Evolutionary conservation across 768 basidiomycete species (phyloP), one percentile per base, ranked within the genome.

Genomic region (Auriculariales sp.): DNA sequence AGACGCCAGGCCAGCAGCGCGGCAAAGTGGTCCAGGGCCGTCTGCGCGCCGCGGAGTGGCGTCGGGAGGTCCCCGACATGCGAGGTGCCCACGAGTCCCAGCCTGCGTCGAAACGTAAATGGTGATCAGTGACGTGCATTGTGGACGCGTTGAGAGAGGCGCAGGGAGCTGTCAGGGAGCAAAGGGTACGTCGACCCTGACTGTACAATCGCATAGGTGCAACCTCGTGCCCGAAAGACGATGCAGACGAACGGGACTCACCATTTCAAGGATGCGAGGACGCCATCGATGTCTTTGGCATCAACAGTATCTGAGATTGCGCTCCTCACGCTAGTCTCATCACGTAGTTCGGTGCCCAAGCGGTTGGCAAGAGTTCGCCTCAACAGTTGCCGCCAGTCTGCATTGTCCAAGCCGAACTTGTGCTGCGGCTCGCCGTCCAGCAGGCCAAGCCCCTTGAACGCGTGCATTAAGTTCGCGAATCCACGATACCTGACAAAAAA

Each of bases 11-110:
- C 72, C 14, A 95, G 74, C 5, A 91, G 68, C 31, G 67, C 62
- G 1, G 90, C 79, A 57, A 95, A 78, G 15, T 85, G 65, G 58
- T 92, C 86, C 54, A 92, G 68, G 1, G 87, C 58, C 0, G 62
- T 12, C 3, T 49, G 42, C 0, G 60, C 52, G 2, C 49, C 47
- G 1, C 36, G 17, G 3, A 59, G 62, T 6, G 56, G 28, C 2
- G 49, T 44, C 1, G 53, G 60, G 50, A 46, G 39, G 4, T 15
- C 19, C 4, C 15, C 39, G 6, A 1, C 22, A 10, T 3, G 9
- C 39, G 39, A 5, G 36, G 11, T 27, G 27, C 9, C 1, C 2
- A 11, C 31, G 22, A 25, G 11, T 46, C 50, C 50, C 12, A 33
- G n/a, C 25, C 25, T 39, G 22, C 42, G 14, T n/a, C 35, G 14